Conservation (phyloP, 768 basidiomycete genomes). For the Coprinopsis marcescibilis region DNA sequence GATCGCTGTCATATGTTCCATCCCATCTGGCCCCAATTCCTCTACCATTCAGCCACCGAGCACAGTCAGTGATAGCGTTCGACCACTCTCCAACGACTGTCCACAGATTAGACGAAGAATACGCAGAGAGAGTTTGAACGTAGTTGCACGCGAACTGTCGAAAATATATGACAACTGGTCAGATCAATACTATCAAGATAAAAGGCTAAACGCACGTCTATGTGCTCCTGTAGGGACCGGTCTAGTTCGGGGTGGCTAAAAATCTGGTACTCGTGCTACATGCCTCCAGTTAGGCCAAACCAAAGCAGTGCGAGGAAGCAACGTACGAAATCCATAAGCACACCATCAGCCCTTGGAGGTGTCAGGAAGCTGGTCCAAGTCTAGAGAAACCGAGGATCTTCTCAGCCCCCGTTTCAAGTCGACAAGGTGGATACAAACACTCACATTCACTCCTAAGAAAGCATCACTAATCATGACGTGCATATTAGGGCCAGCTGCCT, state of each 20-base stretch:
- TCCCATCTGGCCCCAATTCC: slow-evolving; percentile 70
- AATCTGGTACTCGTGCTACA: slow-evolving; percentile 68
- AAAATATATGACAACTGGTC: not conserved
- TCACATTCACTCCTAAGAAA: slow-evolving; percentile 54
- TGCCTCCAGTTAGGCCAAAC: not conserved
- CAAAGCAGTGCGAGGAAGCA: not conserved
- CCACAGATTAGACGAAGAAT: slow-evolving; percentile 54
- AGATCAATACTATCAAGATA: not conserved
- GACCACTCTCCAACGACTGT: slow-evolving; percentile 82
- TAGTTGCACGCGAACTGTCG: slow-evolving; percentile 51
- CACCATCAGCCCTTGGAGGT: slow-evolving; percentile 44
- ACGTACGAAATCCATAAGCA: slow-evolving; percentile 62
- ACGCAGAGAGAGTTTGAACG: slow-evolving; percentile 38
- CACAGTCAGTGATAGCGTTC: slow-evolving; percentile 67
- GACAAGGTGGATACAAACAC: slow-evolving; percentile 3
- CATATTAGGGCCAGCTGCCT: slow-evolving; percentile 38
- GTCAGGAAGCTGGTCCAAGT: slow-evolving; percentile 58
- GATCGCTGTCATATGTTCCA: slow-evolving; percentile 34
- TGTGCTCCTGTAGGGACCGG: slow-evolving; percentile 51
- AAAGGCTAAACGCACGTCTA: slow-evolving; percentile 33
- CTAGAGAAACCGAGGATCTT: slow-evolving; percentile 24
- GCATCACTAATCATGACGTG: slow-evolving; percentile 72
- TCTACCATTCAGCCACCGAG: slow-evolving; percentile 74
- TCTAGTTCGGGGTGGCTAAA: slow-evolving; percentile 55
- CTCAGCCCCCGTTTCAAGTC: slow-evolving; percentile 8